Percentiles rank a stretch among this genome's conserved stretches.
Evolutionary conservation across 257 asterid genomes (phyloP).

Genomic region (Solanum tacnaense): DNA sequence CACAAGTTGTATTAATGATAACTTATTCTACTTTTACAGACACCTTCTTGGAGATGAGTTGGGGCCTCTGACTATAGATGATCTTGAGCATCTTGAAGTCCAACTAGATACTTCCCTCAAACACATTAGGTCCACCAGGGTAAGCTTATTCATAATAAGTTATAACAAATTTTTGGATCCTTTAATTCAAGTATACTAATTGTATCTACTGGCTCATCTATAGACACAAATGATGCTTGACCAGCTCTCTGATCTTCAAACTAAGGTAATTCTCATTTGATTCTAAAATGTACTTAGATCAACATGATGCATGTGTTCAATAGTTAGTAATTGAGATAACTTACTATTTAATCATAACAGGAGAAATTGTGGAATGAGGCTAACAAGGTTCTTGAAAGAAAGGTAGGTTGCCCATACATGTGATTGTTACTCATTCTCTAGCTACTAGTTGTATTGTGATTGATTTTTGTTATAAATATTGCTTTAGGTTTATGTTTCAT

Average conservation of each 20-base stretch:
- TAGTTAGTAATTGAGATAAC: neutral
- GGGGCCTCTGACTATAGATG: slow-evolving; percentile 74
- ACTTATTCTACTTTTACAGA: slow-evolving; percentile 23
- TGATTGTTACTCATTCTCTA: neutral
- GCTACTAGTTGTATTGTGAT: neutral
- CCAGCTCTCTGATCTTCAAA: slow-evolving; percentile 85
- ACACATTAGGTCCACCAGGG: slow-evolving; percentile 91
- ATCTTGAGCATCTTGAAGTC: slow-evolving; percentile 73
- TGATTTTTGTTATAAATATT: neutral
- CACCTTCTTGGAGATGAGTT: slow-evolving; percentile 97
- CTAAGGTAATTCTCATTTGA: slow-evolving; percentile 47
- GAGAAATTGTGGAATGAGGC: slow-evolving; percentile 86
- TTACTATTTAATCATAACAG: slow-evolving; percentile 16
- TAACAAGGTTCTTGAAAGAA: slow-evolving; percentile 69
- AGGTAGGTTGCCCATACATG: slow-evolving; percentile 28
- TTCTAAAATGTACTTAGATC: neutral
- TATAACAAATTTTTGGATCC: neutral
- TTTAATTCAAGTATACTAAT: neutral
- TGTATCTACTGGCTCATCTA: neutral
- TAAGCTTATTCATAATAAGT: slow-evolving; percentile 12
- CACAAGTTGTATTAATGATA: neutral
- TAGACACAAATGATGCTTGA: slow-evolving; percentile 92
- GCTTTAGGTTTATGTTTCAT: neutral
- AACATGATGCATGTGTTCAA: neutral
- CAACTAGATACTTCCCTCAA: slow-evolving; percentile 80